These are phyloP conservation scores for Aspergillus cristatus DNA, from an alignment of 495 filamentous ascomycete genomes.

Conservation along the genomic window DNA sequence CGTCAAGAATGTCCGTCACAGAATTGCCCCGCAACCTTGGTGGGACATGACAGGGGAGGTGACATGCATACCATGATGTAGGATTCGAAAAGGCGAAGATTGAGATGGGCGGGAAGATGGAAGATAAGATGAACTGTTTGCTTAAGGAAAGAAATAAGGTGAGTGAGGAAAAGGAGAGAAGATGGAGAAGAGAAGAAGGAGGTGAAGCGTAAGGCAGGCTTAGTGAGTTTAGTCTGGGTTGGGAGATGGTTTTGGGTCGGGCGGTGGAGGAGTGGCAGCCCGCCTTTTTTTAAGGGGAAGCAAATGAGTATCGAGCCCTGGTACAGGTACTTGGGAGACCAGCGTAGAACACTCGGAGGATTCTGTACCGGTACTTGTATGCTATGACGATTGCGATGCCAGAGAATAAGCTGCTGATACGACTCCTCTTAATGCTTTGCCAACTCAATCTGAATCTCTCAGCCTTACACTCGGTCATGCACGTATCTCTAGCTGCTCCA, in stretches of 20 bases:
- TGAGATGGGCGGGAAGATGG: slow-evolving; percentile 11
- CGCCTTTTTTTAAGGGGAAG: not conserved
- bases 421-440: too few species aligned
- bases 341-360: too few species aligned
- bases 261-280: too few species aligned
- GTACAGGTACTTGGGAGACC: too few species aligned
- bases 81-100: slow-evolving; percentile 6
- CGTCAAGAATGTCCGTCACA: slow-evolving; percentile 9
- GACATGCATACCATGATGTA: slow-evolving; percentile 28
- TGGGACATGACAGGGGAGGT: slow-evolving; percentile 10
- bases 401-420: too few species aligned
- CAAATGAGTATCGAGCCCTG: too few species aligned
- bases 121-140: slow-evolving; percentile 1
- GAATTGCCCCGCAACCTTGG: slow-evolving; percentile 33
- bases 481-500: too few species aligned
- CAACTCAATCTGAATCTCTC: too few species aligned
- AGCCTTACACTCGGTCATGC: too few species aligned
- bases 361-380: too few species aligned
- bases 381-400: too few species aligned
- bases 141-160: slow-evolving; percentile 8
- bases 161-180: slow-evolving; percentile 8
- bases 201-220: not conserved
- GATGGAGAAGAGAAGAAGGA: slow-evolving; percentile 1
- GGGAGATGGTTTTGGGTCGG: too few species aligned
- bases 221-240: not conserved